A percentile compares a stretch with the other conserved stretches of the same genome.
phyloP scores from a whole-genome alignment of 345 rosid species.

The Melaleuca alternifolia region DNA sequence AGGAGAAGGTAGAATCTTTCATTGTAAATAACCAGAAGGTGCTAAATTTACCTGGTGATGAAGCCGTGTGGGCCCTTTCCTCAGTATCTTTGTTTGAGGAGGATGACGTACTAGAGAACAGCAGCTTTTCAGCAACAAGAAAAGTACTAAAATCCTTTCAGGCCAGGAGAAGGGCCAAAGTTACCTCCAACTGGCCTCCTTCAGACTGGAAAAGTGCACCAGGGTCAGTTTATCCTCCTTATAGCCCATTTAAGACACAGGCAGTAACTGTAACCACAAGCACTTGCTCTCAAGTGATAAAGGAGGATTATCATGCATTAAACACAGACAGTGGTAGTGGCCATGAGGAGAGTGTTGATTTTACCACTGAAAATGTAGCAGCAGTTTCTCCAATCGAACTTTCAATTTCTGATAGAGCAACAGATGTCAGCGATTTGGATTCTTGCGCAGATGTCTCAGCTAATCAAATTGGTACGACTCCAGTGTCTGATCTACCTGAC shows the following conservation, averaged over 20 bases:
- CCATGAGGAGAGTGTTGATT: conserved; percentile 13
- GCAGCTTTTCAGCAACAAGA: not conserved
- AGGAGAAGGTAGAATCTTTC: conserved; percentile 68
- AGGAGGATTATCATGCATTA: conserved; percentile 1
- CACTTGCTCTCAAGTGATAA: conserved; percentile 5
- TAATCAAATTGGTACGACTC: conserved; percentile 12
- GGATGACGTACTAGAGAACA: conserved; percentile 1
- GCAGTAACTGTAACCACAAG: not conserved
- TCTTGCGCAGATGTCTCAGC: not conserved
- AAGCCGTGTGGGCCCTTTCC: conserved; percentile 55
- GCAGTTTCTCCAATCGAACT: not conserved
- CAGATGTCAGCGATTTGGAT: not conserved
- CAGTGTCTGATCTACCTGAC: conserved; percentile 15
- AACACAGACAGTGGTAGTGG: conserved; percentile 1
- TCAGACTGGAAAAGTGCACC: conserved; percentile 55
- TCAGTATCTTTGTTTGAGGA: conserved; percentile 4
- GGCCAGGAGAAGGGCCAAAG: conserved; percentile 30
- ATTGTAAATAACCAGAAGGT: conserved; percentile 67
- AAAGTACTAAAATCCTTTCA: conserved; percentile 4
- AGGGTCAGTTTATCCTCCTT: conserved; percentile 17
- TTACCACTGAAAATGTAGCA: conserved; percentile 22
- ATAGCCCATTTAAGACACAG: conserved; percentile 20
- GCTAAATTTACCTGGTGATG: conserved; percentile 52
- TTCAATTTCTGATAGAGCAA: not conserved
- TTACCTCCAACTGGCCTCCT: conserved; percentile 58